Percentiles rank a stretch among this genome's conserved stretches.
These are phyloP conservation scores for Penicillium ochrochloron DNA, from an alignment of 495 filamentous ascomycete genomes.

Conservation along the genomic window DNA sequence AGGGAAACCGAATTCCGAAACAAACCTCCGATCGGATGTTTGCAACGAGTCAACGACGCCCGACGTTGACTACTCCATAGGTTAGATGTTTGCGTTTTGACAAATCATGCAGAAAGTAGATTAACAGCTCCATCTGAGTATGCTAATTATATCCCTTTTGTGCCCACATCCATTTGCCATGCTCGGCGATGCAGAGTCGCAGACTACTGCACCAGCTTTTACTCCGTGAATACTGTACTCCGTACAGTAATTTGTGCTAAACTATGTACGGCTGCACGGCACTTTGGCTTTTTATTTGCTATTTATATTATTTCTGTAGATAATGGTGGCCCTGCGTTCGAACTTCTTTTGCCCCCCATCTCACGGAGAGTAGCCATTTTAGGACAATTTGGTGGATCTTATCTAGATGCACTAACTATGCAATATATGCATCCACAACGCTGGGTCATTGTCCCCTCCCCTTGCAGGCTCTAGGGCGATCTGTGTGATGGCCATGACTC, in stretches of 20 bases:
- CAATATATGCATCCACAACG: not conserved
- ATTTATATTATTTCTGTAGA: not conserved
- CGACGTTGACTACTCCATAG: not conserved
- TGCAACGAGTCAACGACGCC: not conserved
- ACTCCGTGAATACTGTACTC: not conserved
- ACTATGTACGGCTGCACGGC: too few relatives aligned
- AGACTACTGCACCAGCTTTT: not conserved
- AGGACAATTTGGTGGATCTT: not conserved
- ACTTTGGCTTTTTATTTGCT: not conserved
- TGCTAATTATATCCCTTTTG: not conserved
- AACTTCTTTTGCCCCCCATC: not conserved
- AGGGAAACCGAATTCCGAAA: slow-evolving; percentile 2
- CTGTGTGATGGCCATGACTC: not conserved
- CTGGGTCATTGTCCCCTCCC: not conserved
- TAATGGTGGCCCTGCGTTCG: not conserved
- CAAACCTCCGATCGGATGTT: slow-evolving; percentile 9
- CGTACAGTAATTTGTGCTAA: not conserved
- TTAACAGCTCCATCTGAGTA: not conserved
- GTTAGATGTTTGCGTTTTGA: not conserved
- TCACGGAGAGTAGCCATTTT: slow-evolving; percentile 15
- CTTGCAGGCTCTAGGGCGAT: not conserved
- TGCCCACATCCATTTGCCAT: too few relatives aligned
- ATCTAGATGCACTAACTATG: not conserved
- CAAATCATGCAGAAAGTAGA: slow-evolving; percentile 11
- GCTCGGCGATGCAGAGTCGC: not conserved